Evolutionary conservation across 1,284 basidiomycete genomes (phyloP), one percentile per base, ranked within the genome.

Genomic region (Athelia sp.): DNA sequence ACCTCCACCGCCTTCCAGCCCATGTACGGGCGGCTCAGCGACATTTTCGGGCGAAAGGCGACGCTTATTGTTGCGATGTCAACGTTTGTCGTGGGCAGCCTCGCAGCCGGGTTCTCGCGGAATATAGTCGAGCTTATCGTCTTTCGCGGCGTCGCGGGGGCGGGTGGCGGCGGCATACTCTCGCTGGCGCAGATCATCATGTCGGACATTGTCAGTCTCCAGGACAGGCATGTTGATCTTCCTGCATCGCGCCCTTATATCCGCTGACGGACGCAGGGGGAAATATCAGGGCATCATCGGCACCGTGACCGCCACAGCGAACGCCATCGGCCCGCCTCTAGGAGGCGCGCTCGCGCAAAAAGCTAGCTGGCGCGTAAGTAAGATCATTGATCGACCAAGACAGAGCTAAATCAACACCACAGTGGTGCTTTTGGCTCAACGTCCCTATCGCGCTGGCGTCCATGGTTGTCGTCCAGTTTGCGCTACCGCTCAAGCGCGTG

Each of bases 21-120:
- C 2, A 51, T 78, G 1, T 78, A 87, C 62, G 86, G 86, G 26
- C 75, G 84, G 4, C 78, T 88, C 70, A 82, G 71, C 44, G 87
- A 91, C 56, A 88, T 87, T 32, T 90, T 89, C 56, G 89, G 88
- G 14, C 72, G 89, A 24, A 90, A 91, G 60, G 65, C 69, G 17
- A 78, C 81, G 1, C 68, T 90, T 36, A 75, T 81, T 38, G 64
- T 76, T 6, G 75, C 77, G 2, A 79, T 88, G 72, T 60, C 66
- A 10, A 69, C 87, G 40, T 84, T 84, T 62, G 76, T 85, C 66
- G 61, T 87, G 34, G 79, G 83, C 48, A 78, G 80, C 56, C 63
- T 87, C 18, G 65, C 75, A 18, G 74, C 80, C 9, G 81, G 81
- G 0, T 77, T 85, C 56, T 77, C 81, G 2, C 74, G 73, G 58